Conservation (phyloP, 225 moss, liverwort and hornwort genomes). For the Ulota crispa region DNA sequence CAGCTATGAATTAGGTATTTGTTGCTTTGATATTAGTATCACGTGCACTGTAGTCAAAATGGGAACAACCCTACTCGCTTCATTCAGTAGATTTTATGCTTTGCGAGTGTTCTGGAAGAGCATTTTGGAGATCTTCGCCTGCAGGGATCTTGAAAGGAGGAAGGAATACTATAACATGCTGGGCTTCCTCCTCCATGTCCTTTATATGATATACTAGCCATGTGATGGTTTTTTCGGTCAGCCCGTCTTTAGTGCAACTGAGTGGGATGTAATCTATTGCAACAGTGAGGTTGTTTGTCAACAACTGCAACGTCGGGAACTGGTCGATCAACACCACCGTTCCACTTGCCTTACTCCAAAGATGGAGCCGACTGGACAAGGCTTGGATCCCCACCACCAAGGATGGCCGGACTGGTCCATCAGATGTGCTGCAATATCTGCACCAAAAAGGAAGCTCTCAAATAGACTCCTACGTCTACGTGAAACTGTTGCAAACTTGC, state of each 20-base stretch:
- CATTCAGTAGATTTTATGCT: neutral
- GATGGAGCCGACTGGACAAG: constrained; percentile 20
- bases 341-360: neutral
- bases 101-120: neutral
- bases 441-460: constrained; percentile 21
- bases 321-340: neutral
- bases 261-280: neutral
- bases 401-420: constrained; percentile 24
- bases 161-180: neutral
- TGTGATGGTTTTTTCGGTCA: neutral
- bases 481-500: constrained; percentile 42
- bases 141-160: neutral
- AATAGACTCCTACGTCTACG: constrained; percentile 45
- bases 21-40: neutral
- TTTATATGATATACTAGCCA: neutral
- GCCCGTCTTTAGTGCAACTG: neutral
- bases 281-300: constrained; percentile 21
- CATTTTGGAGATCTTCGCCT: neutral
- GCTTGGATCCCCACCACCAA: constrained; percentile 25
- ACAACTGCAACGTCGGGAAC: constrained; percentile 17
- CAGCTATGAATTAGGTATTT: neutral
- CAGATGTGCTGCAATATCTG: constrained; percentile 38
- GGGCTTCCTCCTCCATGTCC: neutral
- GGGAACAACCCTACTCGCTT: neutral
- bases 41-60: neutral